Evolutionary conservation across 2,329 filamentous ascomycete species (phyloP), one percentile per base, ranked within the genome.

Genomic region (Sporothrix humicola): DNA sequence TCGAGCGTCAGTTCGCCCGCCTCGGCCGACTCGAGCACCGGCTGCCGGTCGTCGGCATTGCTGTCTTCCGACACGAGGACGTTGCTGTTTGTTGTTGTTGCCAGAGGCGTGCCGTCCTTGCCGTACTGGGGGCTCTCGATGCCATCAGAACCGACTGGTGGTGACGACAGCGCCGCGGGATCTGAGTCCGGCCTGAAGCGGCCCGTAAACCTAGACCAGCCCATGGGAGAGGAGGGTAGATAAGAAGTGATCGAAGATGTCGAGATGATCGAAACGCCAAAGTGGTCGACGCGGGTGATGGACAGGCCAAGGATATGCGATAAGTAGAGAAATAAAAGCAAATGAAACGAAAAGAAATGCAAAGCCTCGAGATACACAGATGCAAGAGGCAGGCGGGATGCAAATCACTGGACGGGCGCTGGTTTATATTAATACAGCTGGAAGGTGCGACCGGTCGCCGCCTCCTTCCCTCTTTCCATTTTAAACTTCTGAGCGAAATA

Each of bases 1-100:
- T 75, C 72, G 1, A 77, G 31, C 8, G 73, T 70, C n/a, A 77
- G 73, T 71, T 75, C 76, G 31, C 76, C 74, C 1, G 73, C 74
- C 23, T 75, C 73, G 56, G 69, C 61, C 4, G 71, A 58, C 20
- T 70, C 73, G 44, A 72, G 9, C 23, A 75, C 15, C 13, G 52
- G 44, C 46, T 56, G 65, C 20, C 23, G 52, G 20, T 68, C 50
- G 44, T 4, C 42, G 58, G 6, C 58, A 13, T 44, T 63, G 37
- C 31, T 46, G 37, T 63, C 59, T 17, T 37, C 37, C 4, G 59
- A n/a, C 7, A 20, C 37, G 4, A 63, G 5, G 17, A 26, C 65
- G 46, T 37, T 50, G 44, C 63, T 26, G 23, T 26, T 26, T 26
- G 23, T 50, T 20, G 46, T 42, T 12, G 65, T 17, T 7, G 23